These are phyloP conservation scores for Stylosanthes scabra DNA, from an alignment of 331 rosid species.

Conservation along the genomic window DNA sequence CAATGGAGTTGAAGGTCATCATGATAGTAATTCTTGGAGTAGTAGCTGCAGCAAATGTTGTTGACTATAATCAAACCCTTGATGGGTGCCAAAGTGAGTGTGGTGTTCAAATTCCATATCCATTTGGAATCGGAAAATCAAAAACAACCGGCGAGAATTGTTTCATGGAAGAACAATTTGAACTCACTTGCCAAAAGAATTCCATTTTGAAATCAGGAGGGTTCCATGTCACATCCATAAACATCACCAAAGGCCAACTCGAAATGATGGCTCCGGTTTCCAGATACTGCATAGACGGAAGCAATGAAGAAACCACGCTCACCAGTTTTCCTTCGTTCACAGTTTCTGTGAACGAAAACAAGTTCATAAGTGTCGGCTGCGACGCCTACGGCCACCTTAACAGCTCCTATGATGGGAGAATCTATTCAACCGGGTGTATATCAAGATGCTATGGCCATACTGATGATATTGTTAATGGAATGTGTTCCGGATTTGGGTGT, in stretches of 20 bases:
- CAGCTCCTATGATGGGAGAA: not conserved
- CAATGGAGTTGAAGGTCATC: not conserved
- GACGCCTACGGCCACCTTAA: conserved; percentile 20
- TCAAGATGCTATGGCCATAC: not conserved
- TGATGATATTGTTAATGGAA: not conserved
- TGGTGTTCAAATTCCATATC: not conserved
- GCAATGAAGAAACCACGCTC: too few relatives aligned
- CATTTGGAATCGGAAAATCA: too few relatives aligned
- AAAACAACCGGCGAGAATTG: too few relatives aligned
- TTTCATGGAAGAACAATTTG: too few relatives aligned
- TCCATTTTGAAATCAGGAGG: too few relatives aligned
- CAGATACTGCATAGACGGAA: not conserved
- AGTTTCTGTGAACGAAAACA: not conserved
- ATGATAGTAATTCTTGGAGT: not conserved
- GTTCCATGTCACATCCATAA: too few relatives aligned
- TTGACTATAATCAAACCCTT: not conserved
- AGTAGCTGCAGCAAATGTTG: not conserved
- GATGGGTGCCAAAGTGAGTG: not conserved
- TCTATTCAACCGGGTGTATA: conserved; percentile 9
- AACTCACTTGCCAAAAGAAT: too few relatives aligned
- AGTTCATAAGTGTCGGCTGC: conserved; percentile 18
- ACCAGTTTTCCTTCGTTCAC: not conserved
- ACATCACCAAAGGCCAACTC: too few relatives aligned
- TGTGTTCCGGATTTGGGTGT: conserved; percentile 39
- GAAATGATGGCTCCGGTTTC: not conserved